These are phyloP conservation scores for Zygosaccharomyces siamensis DNA, from an alignment of 805 yeast genomes.

Conservation along the genomic window DNA sequence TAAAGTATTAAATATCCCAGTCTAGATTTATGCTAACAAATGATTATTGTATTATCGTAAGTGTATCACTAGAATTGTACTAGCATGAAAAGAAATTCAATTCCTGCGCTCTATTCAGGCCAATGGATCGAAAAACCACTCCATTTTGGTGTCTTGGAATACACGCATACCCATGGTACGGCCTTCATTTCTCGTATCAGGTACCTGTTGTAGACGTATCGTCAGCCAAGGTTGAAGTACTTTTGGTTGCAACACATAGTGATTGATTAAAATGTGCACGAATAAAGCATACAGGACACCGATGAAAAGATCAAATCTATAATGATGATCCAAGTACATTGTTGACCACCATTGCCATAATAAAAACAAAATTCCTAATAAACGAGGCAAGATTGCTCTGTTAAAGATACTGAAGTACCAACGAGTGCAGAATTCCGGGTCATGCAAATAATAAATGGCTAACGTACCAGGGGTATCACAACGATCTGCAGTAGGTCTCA, in stretches of 20 bases:
- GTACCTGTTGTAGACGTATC: constrained; percentile 34
- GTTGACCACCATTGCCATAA: constrained; percentile 70
- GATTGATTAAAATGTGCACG: constrained; percentile 41
- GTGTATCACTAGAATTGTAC: not conserved
- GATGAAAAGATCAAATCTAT: constrained; percentile 54
- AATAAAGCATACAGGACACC: constrained; percentile 51
- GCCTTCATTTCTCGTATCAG: constrained; percentile 40
- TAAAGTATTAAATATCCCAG: not conserved
- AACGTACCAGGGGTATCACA: constrained; percentile 4
- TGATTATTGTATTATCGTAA: not conserved
- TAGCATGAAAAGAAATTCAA: not conserved
- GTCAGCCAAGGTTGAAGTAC: constrained; percentile 32
- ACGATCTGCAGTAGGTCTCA: not conserved
- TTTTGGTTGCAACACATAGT: constrained; percentile 36
- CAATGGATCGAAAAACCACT: constrained; percentile 52
- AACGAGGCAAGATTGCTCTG: constrained; percentile 26
- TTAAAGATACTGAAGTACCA: constrained; percentile 27
- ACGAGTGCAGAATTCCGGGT: constrained; percentile 10
- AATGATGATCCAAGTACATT: constrained; percentile 68
- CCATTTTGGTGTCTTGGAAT: constrained; percentile 44
- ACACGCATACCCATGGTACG: constrained; percentile 64
- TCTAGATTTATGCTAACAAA: not conserved
- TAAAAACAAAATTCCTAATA: constrained; percentile 42
- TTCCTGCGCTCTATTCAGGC: constrained; percentile 23
- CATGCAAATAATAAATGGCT: constrained; percentile 16